Evolutionary conservation across 345 rosid species (phyloP).

Genomic region (Citrus sp.): DNA sequence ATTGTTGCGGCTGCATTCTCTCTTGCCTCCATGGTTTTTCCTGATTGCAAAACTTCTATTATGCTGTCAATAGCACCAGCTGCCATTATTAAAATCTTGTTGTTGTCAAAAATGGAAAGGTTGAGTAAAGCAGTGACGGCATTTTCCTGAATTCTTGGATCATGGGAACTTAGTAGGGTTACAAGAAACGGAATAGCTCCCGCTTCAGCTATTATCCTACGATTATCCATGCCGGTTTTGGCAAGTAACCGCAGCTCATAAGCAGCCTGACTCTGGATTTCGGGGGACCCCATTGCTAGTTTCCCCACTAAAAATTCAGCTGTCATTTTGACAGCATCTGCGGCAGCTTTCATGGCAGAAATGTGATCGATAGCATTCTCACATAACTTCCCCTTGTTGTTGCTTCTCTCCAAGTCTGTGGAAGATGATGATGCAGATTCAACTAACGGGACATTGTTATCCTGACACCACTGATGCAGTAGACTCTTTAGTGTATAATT

Average conservation of each 20-base stretch:
- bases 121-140: conserved; percentile 67
- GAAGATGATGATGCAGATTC: conserved; percentile 40
- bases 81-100: conserved; percentile 59
- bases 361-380: conserved; percentile 46
- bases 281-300: conserved; percentile 59
- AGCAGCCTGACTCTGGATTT: conserved; percentile 65
- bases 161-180: conserved; percentile 41
- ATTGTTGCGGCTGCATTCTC: conserved; percentile 75
- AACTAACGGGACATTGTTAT: conserved; percentile 41
- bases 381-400: conserved; percentile 21
- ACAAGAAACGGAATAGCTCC: conserved; percentile 72
- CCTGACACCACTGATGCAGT: conserved; percentile 65
- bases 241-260: conserved; percentile 65
- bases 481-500: conserved; percentile 64
- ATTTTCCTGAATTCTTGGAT: conserved; percentile 62
- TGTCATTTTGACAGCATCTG: conserved; percentile 56
- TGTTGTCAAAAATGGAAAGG: conserved; percentile 58
- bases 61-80: conserved; percentile 65
- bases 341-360: conserved; percentile 46
- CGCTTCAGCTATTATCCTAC: conserved; percentile 57
- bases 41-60: conserved; percentile 46
- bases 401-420: conserved; percentile 23
- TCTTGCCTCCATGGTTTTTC: conserved; percentile 61
- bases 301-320: conserved; percentile 75
- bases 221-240: conserved; percentile 61